Evolutionary conservation across 2,329 filamentous ascomycete genomes (phyloP), one percentile per base, ranked within the genome.

Genomic region (Arthrobotrys sphaeroides): DNA sequence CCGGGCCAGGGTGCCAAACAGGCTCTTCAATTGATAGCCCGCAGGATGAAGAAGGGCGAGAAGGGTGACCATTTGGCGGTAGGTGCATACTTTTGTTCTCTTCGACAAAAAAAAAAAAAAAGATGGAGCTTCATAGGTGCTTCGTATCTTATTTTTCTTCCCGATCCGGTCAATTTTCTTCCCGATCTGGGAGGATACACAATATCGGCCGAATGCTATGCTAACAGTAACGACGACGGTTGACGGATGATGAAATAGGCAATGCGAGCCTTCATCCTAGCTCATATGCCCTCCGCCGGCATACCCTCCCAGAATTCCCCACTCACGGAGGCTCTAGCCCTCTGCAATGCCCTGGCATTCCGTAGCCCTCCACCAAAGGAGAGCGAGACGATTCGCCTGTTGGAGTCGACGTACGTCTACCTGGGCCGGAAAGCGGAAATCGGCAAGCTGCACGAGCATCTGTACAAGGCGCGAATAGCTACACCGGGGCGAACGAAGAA

Each of bases 41-140:
- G 78, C 16, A 74, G 79, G 36, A 40, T 79, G 59, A 80, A 80
- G 70, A 80, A 80, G 45, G 80, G 80, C 55, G 80, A 81, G 73
- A 80, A 80, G 47, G 76, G 77, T 2, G 80, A 81, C 47, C 79
- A 78, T 68, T 69, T 81, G 53, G 67, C 78, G 57, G 80, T 80
- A 77, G 18, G 55, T 13, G 13, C 28, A 31, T 28, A 1, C 13
- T 47, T 13, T 13, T 12, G 43, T 38, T 47, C 18, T 60, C 28
- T 49, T 22, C 26, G 51, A 26, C 31, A 20, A 10, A 22, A 42
- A 59, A 22, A 59, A 12, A 12, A 22, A n/a, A n/a, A n/a, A n/a
- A n/a, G n/a, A n/a, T n/a, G n/a, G n/a, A n/a, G n/a, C n/a, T n/a
- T n/a, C n/a, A n/a, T n/a, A n/a, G n/a, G n/a, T n/a, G n/a, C n/a